Conservation (phyloP, 108 stramenopile genomes). For the Cyclotella choctawhatcheeana region DNA sequence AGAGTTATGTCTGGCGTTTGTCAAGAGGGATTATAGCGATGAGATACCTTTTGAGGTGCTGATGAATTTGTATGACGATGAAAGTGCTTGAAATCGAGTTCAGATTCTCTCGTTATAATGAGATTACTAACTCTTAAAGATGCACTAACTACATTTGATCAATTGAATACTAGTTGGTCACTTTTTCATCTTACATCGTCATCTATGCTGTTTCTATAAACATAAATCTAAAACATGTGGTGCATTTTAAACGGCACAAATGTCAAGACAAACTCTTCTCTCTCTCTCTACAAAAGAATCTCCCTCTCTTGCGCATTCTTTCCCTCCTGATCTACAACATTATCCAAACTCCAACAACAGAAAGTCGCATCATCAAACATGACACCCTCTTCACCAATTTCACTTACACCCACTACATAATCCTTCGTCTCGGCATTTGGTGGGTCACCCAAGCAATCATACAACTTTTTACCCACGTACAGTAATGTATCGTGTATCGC, state of each 20-base stretch:
- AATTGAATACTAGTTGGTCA: background rate
- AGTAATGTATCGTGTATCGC: background rate
- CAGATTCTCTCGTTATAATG: background rate
- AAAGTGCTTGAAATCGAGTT: background rate
- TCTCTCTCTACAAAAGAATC: background rate
- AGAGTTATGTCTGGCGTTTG: conserved; percentile 21
- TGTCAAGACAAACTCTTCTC: background rate
- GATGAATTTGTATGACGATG: conserved; percentile 20
- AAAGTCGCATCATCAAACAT: conserved; percentile 5
- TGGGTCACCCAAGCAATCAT: conserved; percentile 10
- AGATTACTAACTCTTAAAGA: background rate
- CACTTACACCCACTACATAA: conserved; percentile 5
- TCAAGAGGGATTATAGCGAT: conserved; percentile 46
- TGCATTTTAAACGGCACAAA: conserved; percentile 1
- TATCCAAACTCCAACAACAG: background rate
- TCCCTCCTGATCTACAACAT: background rate
- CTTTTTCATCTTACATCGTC: background rate
- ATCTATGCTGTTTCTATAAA: background rate
- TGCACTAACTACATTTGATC: background rate
- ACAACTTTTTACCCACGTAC: background rate
- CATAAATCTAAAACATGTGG: background rate
- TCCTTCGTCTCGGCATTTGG: conserved; percentile 2
- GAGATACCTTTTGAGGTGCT: conserved; percentile 46
- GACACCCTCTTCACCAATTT: background rate
- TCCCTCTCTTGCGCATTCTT: background rate